Percentiles rank a stretch among this genome's conserved stretches.
Evolutionary conservation across 2,329 filamentous ascomycete species (phyloP).

Genomic region (Epichloe sp.): DNA sequence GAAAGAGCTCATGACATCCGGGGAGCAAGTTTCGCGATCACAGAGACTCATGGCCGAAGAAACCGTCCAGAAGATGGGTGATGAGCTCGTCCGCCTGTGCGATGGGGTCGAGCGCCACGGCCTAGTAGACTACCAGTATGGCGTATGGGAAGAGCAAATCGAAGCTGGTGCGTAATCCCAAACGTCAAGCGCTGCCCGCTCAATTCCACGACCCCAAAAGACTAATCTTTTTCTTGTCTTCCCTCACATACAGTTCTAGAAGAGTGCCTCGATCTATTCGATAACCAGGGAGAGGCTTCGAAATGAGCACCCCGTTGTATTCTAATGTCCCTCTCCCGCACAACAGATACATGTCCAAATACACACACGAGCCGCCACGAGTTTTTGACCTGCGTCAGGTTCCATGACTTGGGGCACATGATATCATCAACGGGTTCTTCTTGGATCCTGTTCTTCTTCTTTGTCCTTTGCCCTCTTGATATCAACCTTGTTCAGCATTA

Average conservation of each 20-base stretch:
- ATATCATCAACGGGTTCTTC: not conserved
- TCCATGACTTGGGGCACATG: not conserved
- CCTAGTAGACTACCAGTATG: constrained; percentile 95
- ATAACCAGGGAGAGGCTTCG: not conserved
- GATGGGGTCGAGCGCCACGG: constrained; percentile 81
- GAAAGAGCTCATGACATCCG: constrained; percentile 56
- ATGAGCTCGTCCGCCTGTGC: constrained; percentile 69
- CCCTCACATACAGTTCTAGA: not conserved
- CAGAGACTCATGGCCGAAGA: constrained; percentile 56
- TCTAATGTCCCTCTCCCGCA: not conserved
- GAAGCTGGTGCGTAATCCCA: constrained; percentile 50
- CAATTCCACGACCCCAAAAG: not conserved
- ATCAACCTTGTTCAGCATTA: not conserved
- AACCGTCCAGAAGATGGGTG: constrained; percentile 64
- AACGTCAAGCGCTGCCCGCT: not conserved
- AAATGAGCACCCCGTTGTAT: not conserved
- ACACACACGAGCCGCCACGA: not conserved
- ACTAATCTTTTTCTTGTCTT: not conserved
- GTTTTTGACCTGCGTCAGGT: not conserved
- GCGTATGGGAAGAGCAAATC: constrained; percentile 90
- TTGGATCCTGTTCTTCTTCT: not conserved
- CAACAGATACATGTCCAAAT: too few species aligned
- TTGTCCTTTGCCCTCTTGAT: not conserved
- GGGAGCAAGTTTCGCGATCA: constrained; percentile 40
- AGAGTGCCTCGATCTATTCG: constrained; percentile 6